Evolutionary conservation across 139 green algal species (phyloP), one percentile per base, ranked within the genome.

Genomic region (Chlamydomonas incerta): DNA sequence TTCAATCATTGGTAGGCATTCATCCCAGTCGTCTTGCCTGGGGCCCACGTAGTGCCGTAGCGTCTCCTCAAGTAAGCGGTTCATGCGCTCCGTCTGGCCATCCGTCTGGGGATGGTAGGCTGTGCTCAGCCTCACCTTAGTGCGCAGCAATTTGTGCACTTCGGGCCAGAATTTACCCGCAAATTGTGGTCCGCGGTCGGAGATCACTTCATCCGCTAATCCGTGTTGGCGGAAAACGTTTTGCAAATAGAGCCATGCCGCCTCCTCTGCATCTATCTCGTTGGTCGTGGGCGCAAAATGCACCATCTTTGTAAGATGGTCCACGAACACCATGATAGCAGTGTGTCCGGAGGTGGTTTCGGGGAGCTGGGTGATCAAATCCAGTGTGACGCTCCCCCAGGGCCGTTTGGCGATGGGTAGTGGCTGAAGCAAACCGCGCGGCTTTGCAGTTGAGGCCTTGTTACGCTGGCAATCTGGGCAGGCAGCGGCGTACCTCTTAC

Each of bases 31-130:
- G 28, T 68, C 60, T 47, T 89, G 81, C 0, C 41, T 24, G 0
- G 70, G 70, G 41, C 29, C 37, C 8, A 82, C 50, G 63, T 89
- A 93, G 20, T 87, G 33, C 8, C 92, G 66, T 1, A 96, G 72
- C 52, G 91, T 88, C 20, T 96, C 93, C 55, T 96, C 76, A 0
- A 96, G 31, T 0, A 88, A 57, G 0, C 91, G 85, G 60, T 95
- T 94, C 0, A 85, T 85, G 29, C 92, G 88, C 60, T 96, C 95
- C 14, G 91, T 95, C 72, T 96, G 91, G 0, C 94, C 94, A 82
- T 97, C 91, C 17, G 57, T 81, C 37, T 82, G 80, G 8, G 87
- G 87, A 33, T 88, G 81, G 81, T 67, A 90, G 1, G 47, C 46
- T 20, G 81, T 75, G 5, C n/a, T n/a, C n/a, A n/a, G n/a, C n/a